These are phyloP conservation scores for Amphichorda felina DNA, from an alignment of 2,329 filamentous ascomycete species.

Conservation along the genomic window DNA sequence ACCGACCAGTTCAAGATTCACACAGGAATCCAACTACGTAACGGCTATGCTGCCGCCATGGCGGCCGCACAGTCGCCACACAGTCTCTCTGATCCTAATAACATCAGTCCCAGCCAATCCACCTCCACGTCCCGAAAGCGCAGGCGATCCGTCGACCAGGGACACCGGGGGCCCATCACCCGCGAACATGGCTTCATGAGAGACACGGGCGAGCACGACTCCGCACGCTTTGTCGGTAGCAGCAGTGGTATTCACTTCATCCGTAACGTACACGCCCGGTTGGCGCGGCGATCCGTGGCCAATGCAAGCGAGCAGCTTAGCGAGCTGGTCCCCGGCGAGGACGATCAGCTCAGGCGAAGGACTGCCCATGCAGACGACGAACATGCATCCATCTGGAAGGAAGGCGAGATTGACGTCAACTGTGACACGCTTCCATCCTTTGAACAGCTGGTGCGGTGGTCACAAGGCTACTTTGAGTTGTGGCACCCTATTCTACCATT, in stretches of 20 bases:
- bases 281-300: conserved; percentile 17
- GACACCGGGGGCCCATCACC: conserved; percentile 9
- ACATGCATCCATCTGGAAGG: conserved; percentile 16
- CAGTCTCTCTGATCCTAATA: conserved; percentile 12
- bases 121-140: conserved; percentile 15
- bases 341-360: conserved; percentile 32
- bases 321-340: conserved; percentile 41
- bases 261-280: conserved; percentile 37
- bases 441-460: conserved; percentile 36
- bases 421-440: conserved; percentile 19
- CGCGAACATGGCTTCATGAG: conserved; percentile 33
- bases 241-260: conserved; percentile 49
- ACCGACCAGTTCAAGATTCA: too few relatives aligned
- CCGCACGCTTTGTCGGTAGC: conserved; percentile 42
- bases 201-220: conserved; percentile 29
- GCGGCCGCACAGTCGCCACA: conserved; percentile 16
- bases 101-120: conserved; percentile 7
- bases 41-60: conserved; percentile 8
- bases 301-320: neutral
- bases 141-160: conserved; percentile 10
- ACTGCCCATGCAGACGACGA: conserved; percentile 9
- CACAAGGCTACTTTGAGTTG: conserved; percentile 39
- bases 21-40: too few relatives aligned
- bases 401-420: conserved; percentile 17
- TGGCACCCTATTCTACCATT: conserved; percentile 48